These are phyloP conservation scores for Komagataella populi DNA, from an alignment of 805 yeast genomes.

Conservation along the genomic window DNA sequence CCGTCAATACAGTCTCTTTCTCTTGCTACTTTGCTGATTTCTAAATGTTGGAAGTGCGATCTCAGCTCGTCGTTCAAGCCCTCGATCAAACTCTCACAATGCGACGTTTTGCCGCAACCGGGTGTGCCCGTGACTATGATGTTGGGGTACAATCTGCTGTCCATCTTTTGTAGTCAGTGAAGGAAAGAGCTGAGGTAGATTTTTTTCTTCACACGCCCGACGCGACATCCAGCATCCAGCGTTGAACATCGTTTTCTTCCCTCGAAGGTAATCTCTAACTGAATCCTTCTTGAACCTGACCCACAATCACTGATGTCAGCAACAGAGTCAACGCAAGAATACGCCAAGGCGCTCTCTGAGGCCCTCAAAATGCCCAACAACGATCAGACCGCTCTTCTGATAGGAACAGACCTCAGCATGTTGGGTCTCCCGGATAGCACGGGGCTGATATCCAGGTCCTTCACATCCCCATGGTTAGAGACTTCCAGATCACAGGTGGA, in stretches of 20 bases:
- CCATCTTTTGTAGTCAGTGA: conserved; percentile 7
- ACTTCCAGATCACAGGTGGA: conserved; percentile 83
- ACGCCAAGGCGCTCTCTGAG: neutral
- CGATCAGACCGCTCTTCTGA: conserved; percentile 52
- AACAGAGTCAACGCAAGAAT: neutral
- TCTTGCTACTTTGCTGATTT: conserved; percentile 74
- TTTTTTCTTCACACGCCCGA: neutral
- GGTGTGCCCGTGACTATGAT: conserved; percentile 94
- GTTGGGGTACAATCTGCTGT: conserved; percentile 39
- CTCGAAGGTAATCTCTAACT: neutral
- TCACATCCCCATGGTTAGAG: conserved; percentile 93
- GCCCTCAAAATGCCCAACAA: conserved; percentile 40
- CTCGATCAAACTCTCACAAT: conserved; percentile 37
- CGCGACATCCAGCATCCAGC: neutral
- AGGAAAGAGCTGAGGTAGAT: neutral
- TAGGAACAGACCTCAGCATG: conserved; percentile 62
- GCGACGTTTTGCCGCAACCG: conserved; percentile 77
- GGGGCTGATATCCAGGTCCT: conserved; percentile 36
- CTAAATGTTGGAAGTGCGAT: conserved; percentile 31
- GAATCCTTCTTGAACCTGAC: neutral
- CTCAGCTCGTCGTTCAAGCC: conserved; percentile 32
- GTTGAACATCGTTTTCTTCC: neutral
- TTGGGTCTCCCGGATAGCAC: conserved; percentile 46
- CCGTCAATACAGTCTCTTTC: conserved; percentile 68
- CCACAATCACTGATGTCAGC: neutral